phyloP scores from a whole-genome alignment of 179 eudicot species.

The Beta lomatogona region DNA sequence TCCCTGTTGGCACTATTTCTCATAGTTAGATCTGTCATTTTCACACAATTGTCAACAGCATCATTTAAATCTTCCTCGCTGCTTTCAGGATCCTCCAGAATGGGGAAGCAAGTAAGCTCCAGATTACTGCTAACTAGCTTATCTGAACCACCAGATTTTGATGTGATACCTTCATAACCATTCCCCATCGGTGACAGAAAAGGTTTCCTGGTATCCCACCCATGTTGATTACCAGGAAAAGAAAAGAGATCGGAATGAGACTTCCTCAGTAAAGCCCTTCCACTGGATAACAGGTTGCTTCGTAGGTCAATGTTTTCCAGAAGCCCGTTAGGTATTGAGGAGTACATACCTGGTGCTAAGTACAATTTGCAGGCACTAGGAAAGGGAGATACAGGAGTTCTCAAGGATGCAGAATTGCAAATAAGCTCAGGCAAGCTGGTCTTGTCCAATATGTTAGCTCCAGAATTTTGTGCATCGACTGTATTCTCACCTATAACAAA shows the following conservation, averaged over 20 bases:
- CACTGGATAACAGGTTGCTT: conserved; percentile 33
- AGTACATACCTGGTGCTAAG: conserved; percentile 40
- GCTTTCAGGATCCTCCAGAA: conserved; percentile 76
- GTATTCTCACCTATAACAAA: conserved; percentile 45
- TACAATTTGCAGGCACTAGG: conserved; percentile 42
- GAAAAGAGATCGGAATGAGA: conserved; percentile 50
- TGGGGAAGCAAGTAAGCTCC: conserved; percentile 82
- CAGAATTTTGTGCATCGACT: conserved; percentile 36
- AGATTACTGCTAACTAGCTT: conserved; percentile 61
- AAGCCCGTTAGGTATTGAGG: conserved; percentile 65
- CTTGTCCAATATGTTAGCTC: conserved; percentile 43
- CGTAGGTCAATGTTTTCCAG: conserved; percentile 47
- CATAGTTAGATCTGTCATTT: not conserved
- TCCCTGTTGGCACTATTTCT: conserved; percentile 36
- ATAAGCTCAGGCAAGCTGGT: conserved; percentile 58
- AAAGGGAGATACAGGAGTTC: conserved; percentile 59
- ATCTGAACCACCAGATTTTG: conserved; percentile 62
- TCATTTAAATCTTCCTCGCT: conserved; percentile 66
- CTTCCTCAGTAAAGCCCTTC: conserved; percentile 40
- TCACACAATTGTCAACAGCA: conserved; percentile 8
- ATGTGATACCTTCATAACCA: conserved; percentile 48
- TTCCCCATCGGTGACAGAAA: conserved; percentile 62
- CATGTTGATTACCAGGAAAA: conserved; percentile 43
- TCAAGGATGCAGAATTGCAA: conserved; percentile 51
- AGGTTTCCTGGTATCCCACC: conserved; percentile 43